Evolutionary conservation across 2,329 filamentous ascomycete species (phyloP).

Genomic region (Alternaria sp.): DNA sequence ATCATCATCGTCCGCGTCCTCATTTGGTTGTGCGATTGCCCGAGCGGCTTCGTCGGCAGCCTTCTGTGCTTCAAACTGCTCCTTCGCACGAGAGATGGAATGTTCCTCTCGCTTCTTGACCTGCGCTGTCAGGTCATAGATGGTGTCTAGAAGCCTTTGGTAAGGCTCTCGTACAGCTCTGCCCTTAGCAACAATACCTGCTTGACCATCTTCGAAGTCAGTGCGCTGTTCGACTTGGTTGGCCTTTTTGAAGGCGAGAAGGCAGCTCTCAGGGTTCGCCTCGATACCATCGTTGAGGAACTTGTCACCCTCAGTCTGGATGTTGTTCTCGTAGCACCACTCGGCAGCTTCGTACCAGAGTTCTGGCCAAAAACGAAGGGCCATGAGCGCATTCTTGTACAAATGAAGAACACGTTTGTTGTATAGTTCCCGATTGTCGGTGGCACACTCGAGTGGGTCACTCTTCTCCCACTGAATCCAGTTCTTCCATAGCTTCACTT

Average conservation of each 20-base stretch:
- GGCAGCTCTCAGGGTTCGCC: constrained; percentile 91
- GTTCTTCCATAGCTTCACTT: constrained; percentile 87
- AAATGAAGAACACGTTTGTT: constrained; percentile 84
- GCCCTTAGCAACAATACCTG: constrained; percentile 69
- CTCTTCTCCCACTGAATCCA: constrained; percentile 97
- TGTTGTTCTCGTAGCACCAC: constrained; percentile 83
- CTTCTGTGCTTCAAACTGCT: constrained; percentile 60
- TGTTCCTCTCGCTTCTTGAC: constrained; percentile 71
- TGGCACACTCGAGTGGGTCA: constrained; percentile 84
- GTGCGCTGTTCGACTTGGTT: constrained; percentile 85
- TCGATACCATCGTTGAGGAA: constrained; percentile 83
- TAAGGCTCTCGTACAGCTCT: constrained; percentile 83
- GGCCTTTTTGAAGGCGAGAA: constrained; percentile 87
- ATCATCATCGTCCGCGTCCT: constrained; percentile 65
- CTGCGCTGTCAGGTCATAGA: constrained; percentile 87
- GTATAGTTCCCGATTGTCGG: constrained; percentile 78
- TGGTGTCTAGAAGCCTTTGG: constrained; percentile 79
- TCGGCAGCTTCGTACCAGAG: constrained; percentile 95
- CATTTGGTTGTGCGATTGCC: constrained; percentile 51
- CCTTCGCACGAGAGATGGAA: constrained; percentile 63
- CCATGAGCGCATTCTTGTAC: constrained; percentile 94
- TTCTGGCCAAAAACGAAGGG: constrained; percentile 91
- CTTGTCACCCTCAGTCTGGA: constrained; percentile 75
- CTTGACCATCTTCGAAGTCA: constrained; percentile 78
- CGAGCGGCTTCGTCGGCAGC: constrained; percentile 53